Evolutionary conservation across 2,329 filamentous ascomycete species (phyloP).

Genomic region (Lachnum nothofagi): DNA sequence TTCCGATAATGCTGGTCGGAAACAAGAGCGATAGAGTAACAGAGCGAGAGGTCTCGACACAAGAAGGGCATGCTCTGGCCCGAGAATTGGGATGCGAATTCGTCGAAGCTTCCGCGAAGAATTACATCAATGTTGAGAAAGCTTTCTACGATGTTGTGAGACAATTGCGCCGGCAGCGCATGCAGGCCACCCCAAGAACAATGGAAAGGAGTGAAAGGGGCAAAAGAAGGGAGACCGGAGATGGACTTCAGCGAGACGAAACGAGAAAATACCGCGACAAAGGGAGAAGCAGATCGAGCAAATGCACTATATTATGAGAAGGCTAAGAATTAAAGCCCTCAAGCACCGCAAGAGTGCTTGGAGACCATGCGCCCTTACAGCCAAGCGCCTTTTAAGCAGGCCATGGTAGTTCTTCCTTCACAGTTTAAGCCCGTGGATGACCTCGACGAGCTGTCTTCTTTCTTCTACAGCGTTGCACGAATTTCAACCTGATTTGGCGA

Average conservation of each 20-base stretch:
- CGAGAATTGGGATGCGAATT: conserved; percentile 93
- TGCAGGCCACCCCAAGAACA: conserved; percentile 34
- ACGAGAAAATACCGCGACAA: conserved; percentile 27
- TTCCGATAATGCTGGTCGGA: conserved; percentile 95
- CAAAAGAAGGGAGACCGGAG: conserved; percentile 20
- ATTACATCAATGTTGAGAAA: conserved; percentile 97
- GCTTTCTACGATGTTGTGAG: conserved; percentile 97
- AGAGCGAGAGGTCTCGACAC: conserved; percentile 91
- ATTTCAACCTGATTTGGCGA: conserved; percentile 29
- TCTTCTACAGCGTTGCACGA: conserved; percentile 25
- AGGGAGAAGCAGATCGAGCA: conserved; percentile 9
- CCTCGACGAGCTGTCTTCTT: conserved; percentile 15
- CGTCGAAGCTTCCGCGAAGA: conserved; percentile 94
- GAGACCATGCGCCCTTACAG: conserved; percentile 20
- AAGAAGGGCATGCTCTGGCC: conserved; percentile 87
- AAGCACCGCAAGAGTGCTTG: conserved; percentile 8
- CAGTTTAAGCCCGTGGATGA: conserved; percentile 9
- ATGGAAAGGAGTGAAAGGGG: conserved; percentile 21
- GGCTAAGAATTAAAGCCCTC: conserved; percentile 1
- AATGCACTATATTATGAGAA: conserved; percentile 34
- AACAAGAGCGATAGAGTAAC: conserved; percentile 98
- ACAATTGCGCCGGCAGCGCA: conserved; percentile 77
- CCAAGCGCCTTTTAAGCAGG: conserved; percentile 15
- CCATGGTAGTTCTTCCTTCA: conserved; percentile 7
- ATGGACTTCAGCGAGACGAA: conserved; percentile 25